Conservation (phyloP, 148 eudicot species). For the Vaccinium corymbosum region DNA sequence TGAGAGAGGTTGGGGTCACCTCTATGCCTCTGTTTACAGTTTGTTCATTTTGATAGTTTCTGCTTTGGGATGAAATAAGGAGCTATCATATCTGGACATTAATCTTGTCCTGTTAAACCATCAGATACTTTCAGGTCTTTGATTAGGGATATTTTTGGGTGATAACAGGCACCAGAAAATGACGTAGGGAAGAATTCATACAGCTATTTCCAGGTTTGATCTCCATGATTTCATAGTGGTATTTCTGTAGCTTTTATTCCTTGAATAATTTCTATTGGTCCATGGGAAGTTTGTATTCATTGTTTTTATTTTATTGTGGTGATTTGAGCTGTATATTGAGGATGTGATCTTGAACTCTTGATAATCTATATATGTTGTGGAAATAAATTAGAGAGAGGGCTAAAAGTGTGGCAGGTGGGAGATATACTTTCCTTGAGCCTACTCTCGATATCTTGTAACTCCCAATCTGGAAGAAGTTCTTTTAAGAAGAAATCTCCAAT, state of each 20-base stretch:
- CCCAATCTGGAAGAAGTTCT: slow-evolving; percentile 5
- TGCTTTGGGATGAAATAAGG: neutral
- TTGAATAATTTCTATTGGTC: slow-evolving; percentile 1
- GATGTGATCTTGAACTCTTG: neutral
- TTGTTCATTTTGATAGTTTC: slow-evolving; percentile 13
- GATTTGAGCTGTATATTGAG: neutral
- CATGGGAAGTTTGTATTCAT: neutral
- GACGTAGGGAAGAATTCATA: slow-evolving; percentile 94
- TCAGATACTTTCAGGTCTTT: slow-evolving; percentile 16
- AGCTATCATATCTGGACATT: neutral
- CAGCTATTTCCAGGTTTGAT: slow-evolving; percentile 80
- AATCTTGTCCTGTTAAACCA: neutral
- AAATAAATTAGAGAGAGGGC: neutral
- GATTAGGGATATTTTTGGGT: slow-evolving; percentile 18
- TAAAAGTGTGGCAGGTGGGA: neutral
- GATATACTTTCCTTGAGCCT: neutral
- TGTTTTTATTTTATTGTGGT: neutral
- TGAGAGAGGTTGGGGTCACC: neutral
- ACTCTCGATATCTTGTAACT: neutral
- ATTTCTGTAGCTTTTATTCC: neutral
- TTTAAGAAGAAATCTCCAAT: neutral
- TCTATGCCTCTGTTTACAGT: neutral
- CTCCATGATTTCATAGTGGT: neutral
- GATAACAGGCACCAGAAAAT: slow-evolving; percentile 77
- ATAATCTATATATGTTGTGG: neutral